Base-by-base conservation (phyloP, 257 asterid species). In the Euphrasia confusa region DNA sequence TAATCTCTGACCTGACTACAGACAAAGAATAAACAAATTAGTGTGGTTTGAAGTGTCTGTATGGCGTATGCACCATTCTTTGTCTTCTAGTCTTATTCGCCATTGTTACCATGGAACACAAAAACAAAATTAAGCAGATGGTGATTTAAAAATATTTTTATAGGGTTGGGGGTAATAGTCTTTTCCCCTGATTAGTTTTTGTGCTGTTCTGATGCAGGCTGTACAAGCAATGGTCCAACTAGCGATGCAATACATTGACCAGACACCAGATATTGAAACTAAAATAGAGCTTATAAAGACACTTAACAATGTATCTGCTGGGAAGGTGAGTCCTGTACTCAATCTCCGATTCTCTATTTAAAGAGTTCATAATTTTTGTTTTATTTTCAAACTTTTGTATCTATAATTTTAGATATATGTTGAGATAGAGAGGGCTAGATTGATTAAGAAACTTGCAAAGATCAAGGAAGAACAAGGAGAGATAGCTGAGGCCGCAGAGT, bases 141-240 rank as follows among this genome's bases (percentile, higher is more conserved):
- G 42, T 37, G 42, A 37, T 8, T 37, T 10, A 7, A 37, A 37
- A 7, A 37, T 37, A 1, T 37, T 35, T 8, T 8, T 37, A 37
- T 9, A 7, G 28, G 30, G 26, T 54, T 33, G 26, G 60, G 52
- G 10, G 48, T 9, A 27, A 24, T 56, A 50, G 48, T 52, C 32
- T 8, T 61, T 70, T 61, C 39, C 44, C 45, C 56, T 54, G n/a
- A 24, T 44, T 55, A 55, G 49, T 47, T 53, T 73, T 45, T 24
- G 47, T 44, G 64, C 21, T 60, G 37, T 37, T 69, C 21, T 65
- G 27, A 15, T 77, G 72, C 80, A 92, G 99, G 99, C 95, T 45
- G 99, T 89, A 37, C 97, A 89, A 80, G 95, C 94, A 45, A 89
- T 92, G 94, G 95, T 92, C 58, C 97, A 89, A 72, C 96, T 86